Evolutionary conservation across 1,284 basidiomycete genomes (phyloP).

Genomic region (Fomitopsis pinicola): DNA sequence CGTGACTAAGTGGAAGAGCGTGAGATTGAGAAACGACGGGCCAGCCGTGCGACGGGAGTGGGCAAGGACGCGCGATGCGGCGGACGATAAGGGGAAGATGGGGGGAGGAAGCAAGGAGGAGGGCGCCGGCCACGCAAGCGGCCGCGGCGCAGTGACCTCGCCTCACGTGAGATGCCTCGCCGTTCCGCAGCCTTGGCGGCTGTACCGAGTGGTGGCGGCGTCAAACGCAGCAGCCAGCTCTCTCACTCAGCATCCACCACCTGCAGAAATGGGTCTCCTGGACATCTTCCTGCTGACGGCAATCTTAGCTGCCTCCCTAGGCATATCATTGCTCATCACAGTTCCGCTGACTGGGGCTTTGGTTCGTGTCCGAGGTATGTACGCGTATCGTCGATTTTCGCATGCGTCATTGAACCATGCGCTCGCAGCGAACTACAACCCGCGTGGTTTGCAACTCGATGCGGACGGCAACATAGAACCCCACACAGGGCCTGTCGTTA

Average conservation of each 20-base stretch:
- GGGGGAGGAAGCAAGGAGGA: constrained; percentile 34
- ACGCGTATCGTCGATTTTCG: neutral
- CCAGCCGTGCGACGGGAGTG: constrained; percentile 8
- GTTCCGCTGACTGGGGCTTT: constrained; percentile 67
- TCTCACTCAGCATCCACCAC: neutral
- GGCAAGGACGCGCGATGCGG: neutral
- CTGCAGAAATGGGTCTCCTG: constrained; percentile 6
- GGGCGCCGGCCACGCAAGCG: constrained; percentile 7
- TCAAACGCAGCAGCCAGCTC: neutral
- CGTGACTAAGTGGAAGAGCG: no score
- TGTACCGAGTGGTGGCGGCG: constrained; percentile 1
- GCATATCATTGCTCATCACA: constrained; percentile 35
- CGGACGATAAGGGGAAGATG: constrained; percentile 27
- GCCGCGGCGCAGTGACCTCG: constrained; percentile 2
- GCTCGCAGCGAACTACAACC: constrained; percentile 65
- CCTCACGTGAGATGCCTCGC: neutral
- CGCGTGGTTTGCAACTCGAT: constrained; percentile 80
- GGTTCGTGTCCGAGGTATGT: constrained; percentile 53
- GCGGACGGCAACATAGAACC: constrained; percentile 70
- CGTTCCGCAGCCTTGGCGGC: constrained; percentile 11
- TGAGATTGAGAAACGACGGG: neutral
- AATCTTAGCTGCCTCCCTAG: constrained; percentile 47
- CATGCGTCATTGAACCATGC: neutral
- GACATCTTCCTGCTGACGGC: constrained; percentile 29
- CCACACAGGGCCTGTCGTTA: constrained; percentile 69